A percentile compares a stretch with the other conserved stretches of the same genome.
Conservation (phyloP, 169 alveolate species). For the Neospora caninum region DNA sequence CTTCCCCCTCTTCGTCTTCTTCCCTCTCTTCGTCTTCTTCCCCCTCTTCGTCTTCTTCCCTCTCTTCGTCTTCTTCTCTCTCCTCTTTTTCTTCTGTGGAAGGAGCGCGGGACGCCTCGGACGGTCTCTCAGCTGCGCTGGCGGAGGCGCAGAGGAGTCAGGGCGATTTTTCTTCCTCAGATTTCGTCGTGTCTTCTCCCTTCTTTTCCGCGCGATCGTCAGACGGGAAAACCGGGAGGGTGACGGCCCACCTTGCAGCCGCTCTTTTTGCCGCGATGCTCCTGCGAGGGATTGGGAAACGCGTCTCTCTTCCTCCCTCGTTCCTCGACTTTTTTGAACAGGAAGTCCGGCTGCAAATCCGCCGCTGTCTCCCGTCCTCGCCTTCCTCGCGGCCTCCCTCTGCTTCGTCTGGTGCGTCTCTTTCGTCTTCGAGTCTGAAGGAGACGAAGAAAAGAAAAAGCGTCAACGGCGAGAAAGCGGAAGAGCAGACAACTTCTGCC, state of each 20-base stretch:
- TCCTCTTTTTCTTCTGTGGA: neutral
- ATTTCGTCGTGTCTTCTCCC: neutral
- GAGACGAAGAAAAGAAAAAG: neutral
- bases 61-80: neutral
- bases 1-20: neutral
- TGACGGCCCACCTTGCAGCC: neutral
- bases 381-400: too few relatives aligned
- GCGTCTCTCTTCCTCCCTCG: neutral
- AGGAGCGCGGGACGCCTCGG: neutral
- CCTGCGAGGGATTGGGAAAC: neutral
- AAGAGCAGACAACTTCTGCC: neutral
- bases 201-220: neutral
- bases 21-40: neutral
- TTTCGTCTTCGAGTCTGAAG: too few relatives aligned
- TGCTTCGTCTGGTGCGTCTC: too few relatives aligned
- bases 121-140: neutral
- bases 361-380: neutral
- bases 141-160: neutral
- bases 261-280: neutral
- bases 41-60: neutral
- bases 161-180: neutral
- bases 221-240: neutral
- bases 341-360: neutral
- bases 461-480: neutral
- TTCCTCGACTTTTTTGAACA: neutral